Percentiles rank a stretch among this genome's conserved stretches.
Evolutionary conservation across 495 filamentous ascomycete species (phyloP).

Genomic region (Paragyromitra xinjiangensis): DNA sequence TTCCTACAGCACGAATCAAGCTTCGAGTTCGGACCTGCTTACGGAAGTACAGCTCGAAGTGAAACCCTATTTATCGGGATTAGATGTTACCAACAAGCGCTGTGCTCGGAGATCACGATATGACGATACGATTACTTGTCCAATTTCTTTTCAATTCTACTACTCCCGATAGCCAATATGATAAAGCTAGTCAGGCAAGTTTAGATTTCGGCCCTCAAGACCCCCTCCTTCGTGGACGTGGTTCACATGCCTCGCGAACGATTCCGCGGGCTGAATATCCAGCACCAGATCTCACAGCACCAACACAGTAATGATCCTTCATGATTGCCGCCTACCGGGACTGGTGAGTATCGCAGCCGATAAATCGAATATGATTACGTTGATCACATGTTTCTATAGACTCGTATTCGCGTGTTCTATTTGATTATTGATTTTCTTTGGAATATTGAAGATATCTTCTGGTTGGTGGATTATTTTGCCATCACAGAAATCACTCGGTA

Average conservation of each 20-base stretch:
- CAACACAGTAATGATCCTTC: background rate
- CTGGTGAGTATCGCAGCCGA: background rate
- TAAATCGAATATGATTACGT: background rate
- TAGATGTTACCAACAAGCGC: conserved; percentile 13
- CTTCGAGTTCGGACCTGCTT: conserved; percentile 10
- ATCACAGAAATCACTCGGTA: conserved; percentile 16
- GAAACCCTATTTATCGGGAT: conserved; percentile 23
- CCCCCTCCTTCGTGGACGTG: too few relatives aligned
- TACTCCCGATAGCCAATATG: background rate
- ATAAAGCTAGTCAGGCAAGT: background rate
- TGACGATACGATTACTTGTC: conserved; percentile 13
- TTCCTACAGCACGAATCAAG: background rate
- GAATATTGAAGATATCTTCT: background rate
- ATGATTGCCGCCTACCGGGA: background rate
- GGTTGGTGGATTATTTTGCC: background rate
- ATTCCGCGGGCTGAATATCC: conserved; percentile 3
- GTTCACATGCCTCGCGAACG: conserved; percentile 1
- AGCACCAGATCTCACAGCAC: background rate
- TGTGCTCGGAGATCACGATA: conserved; percentile 14
- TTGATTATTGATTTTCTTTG: background rate
- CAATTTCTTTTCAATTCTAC: background rate
- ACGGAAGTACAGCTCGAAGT: conserved; percentile 13
- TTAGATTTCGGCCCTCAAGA: background rate
- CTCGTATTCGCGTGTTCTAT: background rate
- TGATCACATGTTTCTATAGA: background rate